Base-by-base conservation (phyloP, 805 yeast genomes). In the Pichia exigua region DNA sequence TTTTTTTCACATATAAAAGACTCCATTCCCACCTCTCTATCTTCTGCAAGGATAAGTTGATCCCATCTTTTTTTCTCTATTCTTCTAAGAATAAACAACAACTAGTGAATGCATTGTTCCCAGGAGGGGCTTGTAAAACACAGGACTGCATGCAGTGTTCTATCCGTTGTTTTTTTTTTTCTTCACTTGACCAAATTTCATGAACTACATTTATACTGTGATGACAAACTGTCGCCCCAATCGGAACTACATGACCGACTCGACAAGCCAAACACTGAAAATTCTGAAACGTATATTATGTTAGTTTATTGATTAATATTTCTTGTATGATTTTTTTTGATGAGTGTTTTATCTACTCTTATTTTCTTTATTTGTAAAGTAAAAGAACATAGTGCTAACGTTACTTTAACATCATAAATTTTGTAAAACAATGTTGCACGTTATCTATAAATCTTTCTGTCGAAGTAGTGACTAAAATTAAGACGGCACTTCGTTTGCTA, bases 151-250 rank as follows among this genome's bases (percentile, higher is more conserved):
- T n/a, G 17, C n/a, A 10, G 18, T n/a, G 4, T 26, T 9, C 8
- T 18, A 11, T 24, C 38, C 30, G 43, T 30, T 41, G 28, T 20
- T 44, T 21, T 46, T 41, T 28, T 26, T 38, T 43, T 26, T 35
- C 42, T 42, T 22, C n/a, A n/a, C n/a, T n/a, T n/a, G n/a, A 22
- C 30, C n/a, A 11, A 11, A 9, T 39, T n/a, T 54, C 39, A 17
- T 49, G 18, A n/a, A 13, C 21, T 12, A 24, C 42, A 27, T 17
- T 18, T 51, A 41, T 47, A 47, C 56, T 49, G 62, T 79, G 85
- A 81, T 80, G 85, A 81, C 82, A 72, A 65, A 76, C 60, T 81
- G 85, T 81, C 85, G 85, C 85, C 85, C 85, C 85, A 81, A 74
- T 73, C 85, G 83, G 85, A 80, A 41, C 48, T 50, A 75, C 76